phyloP scores from a whole-genome alignment of 106 monocot genomes.

The Dioscorea alata region DNA sequence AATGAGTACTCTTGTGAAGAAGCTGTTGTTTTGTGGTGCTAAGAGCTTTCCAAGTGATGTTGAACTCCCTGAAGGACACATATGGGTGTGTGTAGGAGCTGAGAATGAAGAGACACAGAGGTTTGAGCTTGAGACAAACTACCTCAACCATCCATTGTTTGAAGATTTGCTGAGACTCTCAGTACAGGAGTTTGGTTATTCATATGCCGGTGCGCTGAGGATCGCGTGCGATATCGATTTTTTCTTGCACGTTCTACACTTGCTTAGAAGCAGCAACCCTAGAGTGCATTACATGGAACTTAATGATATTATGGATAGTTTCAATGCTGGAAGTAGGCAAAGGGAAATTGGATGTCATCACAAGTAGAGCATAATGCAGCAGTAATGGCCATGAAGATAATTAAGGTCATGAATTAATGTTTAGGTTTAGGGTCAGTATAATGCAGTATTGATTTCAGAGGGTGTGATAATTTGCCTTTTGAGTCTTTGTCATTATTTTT shows the following conservation, averaged over 20 bases:
- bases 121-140: slow-evolving; percentile 25
- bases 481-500: too few relatives aligned
- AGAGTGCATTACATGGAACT: slow-evolving; percentile 21
- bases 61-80: slow-evolving; percentile 16
- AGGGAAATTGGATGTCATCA: background rate
- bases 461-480: too few relatives aligned
- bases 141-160: slow-evolving; percentile 24
- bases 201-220: slow-evolving; percentile 23
- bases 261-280: slow-evolving; percentile 13
- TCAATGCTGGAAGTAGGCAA: slow-evolving; percentile 8
- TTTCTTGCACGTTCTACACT: slow-evolving; percentile 12
- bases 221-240: slow-evolving; percentile 22
- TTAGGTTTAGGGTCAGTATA: too few relatives aligned
- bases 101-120: slow-evolving; percentile 10
- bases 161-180: slow-evolving; percentile 21
- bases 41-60: slow-evolving; percentile 5
- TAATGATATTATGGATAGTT: slow-evolving; percentile 7
- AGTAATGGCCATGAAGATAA: too few relatives aligned
- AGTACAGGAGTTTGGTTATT: slow-evolving; percentile 24
- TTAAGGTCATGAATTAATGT: too few relatives aligned
- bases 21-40: slow-evolving; percentile 14
- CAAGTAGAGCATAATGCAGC: too few relatives aligned
- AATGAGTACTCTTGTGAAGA: slow-evolving; percentile 15
- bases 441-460: too few relatives aligned
- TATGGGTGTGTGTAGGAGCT: slow-evolving; percentile 25